Conservation (phyloP, 139 green algal genomes). For the Tetradesmus lagerheimii region DNA sequence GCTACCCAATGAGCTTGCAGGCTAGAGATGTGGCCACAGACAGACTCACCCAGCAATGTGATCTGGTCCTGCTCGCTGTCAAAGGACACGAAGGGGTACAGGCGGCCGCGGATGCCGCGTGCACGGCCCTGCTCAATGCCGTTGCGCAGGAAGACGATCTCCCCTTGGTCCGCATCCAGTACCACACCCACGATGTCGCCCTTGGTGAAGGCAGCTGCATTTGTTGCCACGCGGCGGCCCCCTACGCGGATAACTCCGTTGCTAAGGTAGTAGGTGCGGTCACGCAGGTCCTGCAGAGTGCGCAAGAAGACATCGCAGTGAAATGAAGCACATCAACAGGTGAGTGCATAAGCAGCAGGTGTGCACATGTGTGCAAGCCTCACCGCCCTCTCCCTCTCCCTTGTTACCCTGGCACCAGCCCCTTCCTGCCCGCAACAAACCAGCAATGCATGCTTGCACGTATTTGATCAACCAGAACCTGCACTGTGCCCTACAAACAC, state of each 20-base stretch:
- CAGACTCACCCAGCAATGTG: constrained; percentile 62
- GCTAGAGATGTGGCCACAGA: not conserved
- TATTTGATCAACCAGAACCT: not conserved
- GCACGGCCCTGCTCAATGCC: constrained; percentile 64
- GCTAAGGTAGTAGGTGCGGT: constrained; percentile 68
- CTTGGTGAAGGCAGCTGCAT: constrained; percentile 73
- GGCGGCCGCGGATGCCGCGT: constrained; percentile 67
- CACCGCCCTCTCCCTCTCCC: no score
- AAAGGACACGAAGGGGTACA: constrained; percentile 76
- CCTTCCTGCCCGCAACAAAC: no score
- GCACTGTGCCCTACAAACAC: not conserved
- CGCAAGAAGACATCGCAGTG: not conserved
- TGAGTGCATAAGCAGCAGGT: no score
- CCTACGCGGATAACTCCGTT: constrained; percentile 75
- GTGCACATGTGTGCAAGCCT: no score
- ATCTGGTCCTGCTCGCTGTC: constrained; percentile 71
- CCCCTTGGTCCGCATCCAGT: constrained; percentile 70
- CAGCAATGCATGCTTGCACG: no score
- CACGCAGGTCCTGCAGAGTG: constrained; percentile 64
- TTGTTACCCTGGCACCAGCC: no score
- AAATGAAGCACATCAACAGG: not conserved
- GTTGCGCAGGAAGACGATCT: constrained; percentile 53
- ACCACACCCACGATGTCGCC: constrained; percentile 70
- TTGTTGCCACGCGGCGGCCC: constrained; percentile 66
- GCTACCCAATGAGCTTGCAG: not conserved